phyloP scores from a whole-genome alignment of 495 filamentous ascomycete genomes.

The Usnea hakonensis region DNA sequence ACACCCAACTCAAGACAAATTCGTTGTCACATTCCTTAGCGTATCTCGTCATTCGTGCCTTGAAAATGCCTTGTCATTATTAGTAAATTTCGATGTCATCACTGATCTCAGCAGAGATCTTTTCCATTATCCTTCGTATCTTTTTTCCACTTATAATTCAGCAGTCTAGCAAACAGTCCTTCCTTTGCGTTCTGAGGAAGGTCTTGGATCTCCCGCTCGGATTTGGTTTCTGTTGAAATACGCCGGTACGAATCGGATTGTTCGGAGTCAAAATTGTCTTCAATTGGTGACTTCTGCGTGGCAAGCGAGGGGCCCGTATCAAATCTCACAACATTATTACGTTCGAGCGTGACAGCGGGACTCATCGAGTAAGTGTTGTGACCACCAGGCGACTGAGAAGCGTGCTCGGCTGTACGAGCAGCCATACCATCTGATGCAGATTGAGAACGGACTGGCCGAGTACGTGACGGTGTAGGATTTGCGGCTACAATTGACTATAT shows the following conservation, averaged over 20 bases:
- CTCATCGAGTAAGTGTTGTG: background rate
- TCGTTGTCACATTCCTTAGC: background rate
- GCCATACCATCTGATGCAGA: slow-evolving; percentile 9
- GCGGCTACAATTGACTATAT: background rate
- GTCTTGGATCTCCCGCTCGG: slow-evolving; percentile 2
- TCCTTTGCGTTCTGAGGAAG: background rate
- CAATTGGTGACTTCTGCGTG: background rate
- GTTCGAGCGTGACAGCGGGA: slow-evolving; percentile 3
- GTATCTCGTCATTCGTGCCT: background rate
- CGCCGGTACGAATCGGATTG: background rate
- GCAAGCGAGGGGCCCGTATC: background rate
- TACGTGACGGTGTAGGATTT: background rate
- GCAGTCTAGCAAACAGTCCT: background rate
- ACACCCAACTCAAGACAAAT: background rate
- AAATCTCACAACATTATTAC: background rate
- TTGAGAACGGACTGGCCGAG: background rate
- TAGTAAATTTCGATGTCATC: background rate
- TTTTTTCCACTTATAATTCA: slow-evolving; percentile 3
- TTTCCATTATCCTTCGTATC: background rate
- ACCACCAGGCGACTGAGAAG: background rate
- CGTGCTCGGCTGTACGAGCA: slow-evolving; percentile 1
- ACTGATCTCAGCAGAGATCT: background rate
- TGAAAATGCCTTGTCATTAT: background rate
- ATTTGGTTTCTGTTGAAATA: background rate
- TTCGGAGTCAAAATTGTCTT: background rate